Base-by-base conservation (phyloP, 768 basidiomycete species). In the Mycena belliarum region DNA sequence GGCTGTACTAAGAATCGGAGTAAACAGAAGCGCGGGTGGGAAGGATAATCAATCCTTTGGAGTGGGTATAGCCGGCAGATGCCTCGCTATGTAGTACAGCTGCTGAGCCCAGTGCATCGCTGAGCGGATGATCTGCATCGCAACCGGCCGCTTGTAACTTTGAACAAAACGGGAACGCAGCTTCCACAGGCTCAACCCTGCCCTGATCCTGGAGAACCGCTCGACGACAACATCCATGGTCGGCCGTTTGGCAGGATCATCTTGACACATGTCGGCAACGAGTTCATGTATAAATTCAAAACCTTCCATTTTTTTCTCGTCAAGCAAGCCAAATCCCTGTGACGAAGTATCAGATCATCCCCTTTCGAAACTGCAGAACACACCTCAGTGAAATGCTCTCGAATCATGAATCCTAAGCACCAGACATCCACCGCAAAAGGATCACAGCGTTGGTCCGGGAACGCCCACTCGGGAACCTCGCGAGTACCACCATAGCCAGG, bases 391-490 rank as follows among this genome's bases (percentile, higher is more conserved):
- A 44, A 16, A 5, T 3, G 5, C 18, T 15, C 2, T 44, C 43
- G 43, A 26, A 45, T 38, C 25, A 42, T 6, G 52, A 35, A 12
- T 8, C 33, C 44, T 21, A 53, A 44, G 46, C 52, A 53, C 29
- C 35, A 53, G 12, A 46, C 44, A 15, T 53, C 52, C 16, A 53
- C 44, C 7, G 52, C 52, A 8, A 53, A 53, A 0, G 52, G 52
- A 23, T 53, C 43, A 15, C 52, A 53, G 33, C 4, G 1, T 15
- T 21, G 3, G 14, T 53, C 25, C 21, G 8, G 6, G 24, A 25
- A 26, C 12, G 21, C 21, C 3, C 18, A 53, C 28, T 53, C 52
- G 18, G 52, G 52, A 6, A 53, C 44, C 2, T 12, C 11, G 9
- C 25, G 43, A 7, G 23, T 45, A 15, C 52, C 52, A 11, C 52